Evolutionary conservation across 2,329 filamentous ascomycete species (phyloP), one percentile per base, ranked within the genome.

Genomic region (Curvularia hawaiiensis): DNA sequence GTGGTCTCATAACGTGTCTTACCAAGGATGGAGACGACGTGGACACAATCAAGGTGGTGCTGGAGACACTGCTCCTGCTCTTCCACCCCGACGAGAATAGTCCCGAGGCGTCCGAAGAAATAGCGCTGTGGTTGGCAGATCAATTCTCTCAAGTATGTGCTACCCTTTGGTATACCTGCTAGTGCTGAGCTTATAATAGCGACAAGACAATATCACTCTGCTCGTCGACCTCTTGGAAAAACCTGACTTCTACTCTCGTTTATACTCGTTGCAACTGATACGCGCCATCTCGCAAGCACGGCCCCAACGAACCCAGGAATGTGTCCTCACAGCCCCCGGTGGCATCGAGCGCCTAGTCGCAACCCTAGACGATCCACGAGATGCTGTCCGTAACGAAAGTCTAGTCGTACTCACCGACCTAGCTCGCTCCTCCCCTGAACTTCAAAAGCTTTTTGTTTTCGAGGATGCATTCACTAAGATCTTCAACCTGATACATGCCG

Each of bases 401-500:
- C 84, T 99, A 28, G 83, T 89, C n/a, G 83, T 99, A 14, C 84
- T 99, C 48, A 96, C 91, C 31, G 90, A 92, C 56, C 83, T 99
- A 30, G 97, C 95, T 0, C 91, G 92, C 30, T 88, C 88, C 0
- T 97, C 94, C 9, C 80, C 88, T 41, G 93, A 98, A 68, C 85
- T 99, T 51, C 93, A 98, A 73, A 98, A 98, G 75, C 84, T 98
- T 2, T 93, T 98, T 24, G 95, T 92, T 0, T 98, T 97, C 65
- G 92, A 97, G 70, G 94, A 92, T 81, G 91, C 93, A 0, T 98
- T 97, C 68, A 92, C 95, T 60, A 88, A 89, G 43, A 81, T 96
- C 26, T 97, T 98, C 73, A 83, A 83, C 44, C 88, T 98, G 52
- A 90, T 99, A 52, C 85, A 89, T 63, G 81, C 83, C 0, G 95